Evolutionary conservation across 2,329 filamentous ascomycete genomes (phyloP), one percentile per base, ranked within the genome.

Genomic region (Cadophora gregata): DNA sequence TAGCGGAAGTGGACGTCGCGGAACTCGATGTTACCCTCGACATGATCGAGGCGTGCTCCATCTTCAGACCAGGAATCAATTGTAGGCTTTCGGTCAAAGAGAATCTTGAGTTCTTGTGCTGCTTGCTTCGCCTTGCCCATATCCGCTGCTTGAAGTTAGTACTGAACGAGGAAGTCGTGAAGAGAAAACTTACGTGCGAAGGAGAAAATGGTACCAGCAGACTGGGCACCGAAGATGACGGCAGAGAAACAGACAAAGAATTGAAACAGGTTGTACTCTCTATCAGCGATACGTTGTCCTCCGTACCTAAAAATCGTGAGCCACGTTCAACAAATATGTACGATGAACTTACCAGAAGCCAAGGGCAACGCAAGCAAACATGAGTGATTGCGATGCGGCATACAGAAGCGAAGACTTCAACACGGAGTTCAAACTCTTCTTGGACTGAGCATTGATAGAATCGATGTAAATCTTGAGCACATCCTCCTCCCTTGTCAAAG

Each of bases 1-100:
- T 98, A 99, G 50, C 93, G 88, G 85, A 97, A 98, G 77, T 97
- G 93, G 1, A 98, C 93, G 71, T 96, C 89, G 24, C 91, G 88
- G 81, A 99, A 97, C 77, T 98, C 93, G 69, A 99, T 87, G 14
- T 85, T 85, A 29, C 94, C 95, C 24, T 96, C 87, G 27, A 95
- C 84, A 1, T 82, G 75, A 1, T 86, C 79, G 7, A 96, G 73
- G 1, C 79, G 80, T 21, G 87, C 85, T 19, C 93, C 93, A 0
- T 90, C 87, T 0, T 84, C 72, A 0, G 90, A 91, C 92, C 93
- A 96, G 0, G 89, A 88, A 76, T 97, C 94, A 71, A 98, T 96
- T 2, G 81, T 80, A 0, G 96, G 95, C 71, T 90, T 85, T 66
- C 91, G 88, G 75, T 97, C 93, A 73, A 97, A 94, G 19, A 99